A percentile compares a stretch with the other conserved stretches of the same genome.
Conservation (phyloP, 1,284 basidiomycete genomes). For the Ceratobasidium sp. region DNA sequence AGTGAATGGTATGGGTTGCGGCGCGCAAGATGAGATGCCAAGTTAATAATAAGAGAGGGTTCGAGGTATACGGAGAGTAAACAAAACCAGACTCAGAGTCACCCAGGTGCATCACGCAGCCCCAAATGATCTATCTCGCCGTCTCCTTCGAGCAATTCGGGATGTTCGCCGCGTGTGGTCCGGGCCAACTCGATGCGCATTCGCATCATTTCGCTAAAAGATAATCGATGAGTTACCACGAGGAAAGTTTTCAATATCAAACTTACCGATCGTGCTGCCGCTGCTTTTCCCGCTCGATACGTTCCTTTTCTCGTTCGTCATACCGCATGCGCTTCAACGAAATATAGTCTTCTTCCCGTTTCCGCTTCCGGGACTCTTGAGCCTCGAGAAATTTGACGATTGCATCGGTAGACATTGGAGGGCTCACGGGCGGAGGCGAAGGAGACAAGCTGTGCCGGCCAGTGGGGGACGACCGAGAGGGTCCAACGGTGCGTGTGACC, state of each 20-base stretch:
- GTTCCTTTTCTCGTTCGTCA: slow-evolving; percentile 40
- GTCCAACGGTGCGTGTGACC: slow-evolving; percentile 15
- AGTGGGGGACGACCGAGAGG: slow-evolving; percentile 18
- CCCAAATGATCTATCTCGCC: slow-evolving; percentile 37
- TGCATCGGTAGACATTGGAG: slow-evolving; percentile 35
- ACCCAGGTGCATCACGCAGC: slow-evolving; percentile 32
- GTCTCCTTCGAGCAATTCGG: slow-evolving; percentile 35
- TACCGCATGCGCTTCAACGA: slow-evolving; percentile 37
- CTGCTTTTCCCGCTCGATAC: slow-evolving; percentile 40
- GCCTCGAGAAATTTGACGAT: slow-evolving; percentile 22
- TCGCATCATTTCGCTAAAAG: slow-evolving; percentile 42
- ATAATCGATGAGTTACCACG: neutral
- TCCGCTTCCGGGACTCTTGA: slow-evolving; percentile 37
- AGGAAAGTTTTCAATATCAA: slow-evolving; percentile 9
- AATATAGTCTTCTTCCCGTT: slow-evolving; percentile 38
- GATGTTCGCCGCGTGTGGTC: slow-evolving; percentile 35
- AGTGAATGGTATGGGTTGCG: slow-evolving; percentile 38
- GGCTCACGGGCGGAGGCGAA: slow-evolving; percentile 34
- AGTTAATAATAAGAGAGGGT: slow-evolving; percentile 35
- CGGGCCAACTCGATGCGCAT: slow-evolving; percentile 42
- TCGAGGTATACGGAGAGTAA: slow-evolving; percentile 25
- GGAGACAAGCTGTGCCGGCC: slow-evolving; percentile 22
- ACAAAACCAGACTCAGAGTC: slow-evolving; percentile 18
- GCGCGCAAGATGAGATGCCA: slow-evolving; percentile 32
- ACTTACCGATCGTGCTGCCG: slow-evolving; percentile 41